A percentile compares a stretch with the other conserved stretches of the same genome.
These are phyloP conservation scores for Coccomyxa sp. DNA, from an alignment of 139 green algal genomes.

Conservation along the genomic window DNA sequence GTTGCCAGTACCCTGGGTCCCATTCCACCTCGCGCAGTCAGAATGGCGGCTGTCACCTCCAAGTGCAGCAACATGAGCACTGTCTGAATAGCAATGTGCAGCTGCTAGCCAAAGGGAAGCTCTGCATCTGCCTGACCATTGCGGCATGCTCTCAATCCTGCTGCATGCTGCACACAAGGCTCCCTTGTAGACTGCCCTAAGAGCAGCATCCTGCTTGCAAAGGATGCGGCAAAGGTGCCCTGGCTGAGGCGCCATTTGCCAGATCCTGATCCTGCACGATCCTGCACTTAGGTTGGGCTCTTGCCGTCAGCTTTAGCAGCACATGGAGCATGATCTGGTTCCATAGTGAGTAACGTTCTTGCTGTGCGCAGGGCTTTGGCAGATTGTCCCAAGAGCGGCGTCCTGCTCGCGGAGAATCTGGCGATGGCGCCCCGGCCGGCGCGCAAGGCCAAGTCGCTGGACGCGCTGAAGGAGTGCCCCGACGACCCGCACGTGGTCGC, in stretches of 20 bases:
- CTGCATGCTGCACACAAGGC: too few relatives aligned
- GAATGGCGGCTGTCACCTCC: too few relatives aligned
- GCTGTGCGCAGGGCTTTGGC: conserved; percentile 33
- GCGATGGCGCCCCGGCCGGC: conserved; percentile 79
- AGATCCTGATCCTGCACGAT: neutral
- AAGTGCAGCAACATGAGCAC: neutral
- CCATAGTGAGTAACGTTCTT: neutral
- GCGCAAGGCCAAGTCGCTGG: conserved; percentile 67
- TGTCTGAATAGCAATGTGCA: neutral
- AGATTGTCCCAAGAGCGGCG: conserved; percentile 84
- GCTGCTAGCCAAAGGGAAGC: neutral
- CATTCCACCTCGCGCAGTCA: too few relatives aligned
- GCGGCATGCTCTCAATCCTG: too few relatives aligned
- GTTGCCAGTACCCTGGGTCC: too few relatives aligned
- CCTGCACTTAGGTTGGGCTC: too few relatives aligned
- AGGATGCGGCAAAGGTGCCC: too few relatives aligned
- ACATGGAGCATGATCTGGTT: neutral
- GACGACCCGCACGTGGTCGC: conserved; percentile 81
- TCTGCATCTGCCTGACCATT: too few relatives aligned
- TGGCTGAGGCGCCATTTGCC: neutral
- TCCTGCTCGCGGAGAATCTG: conserved; percentile 87
- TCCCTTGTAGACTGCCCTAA: too few relatives aligned
- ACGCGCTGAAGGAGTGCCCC: conserved; percentile 92
- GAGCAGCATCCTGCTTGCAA: too few relatives aligned
- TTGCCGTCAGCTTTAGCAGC: too few relatives aligned